These are phyloP conservation scores for Teratosphaeriaceae sp. DNA, from an alignment of 2,329 filamentous ascomycete genomes.

Conservation along the genomic window DNA sequence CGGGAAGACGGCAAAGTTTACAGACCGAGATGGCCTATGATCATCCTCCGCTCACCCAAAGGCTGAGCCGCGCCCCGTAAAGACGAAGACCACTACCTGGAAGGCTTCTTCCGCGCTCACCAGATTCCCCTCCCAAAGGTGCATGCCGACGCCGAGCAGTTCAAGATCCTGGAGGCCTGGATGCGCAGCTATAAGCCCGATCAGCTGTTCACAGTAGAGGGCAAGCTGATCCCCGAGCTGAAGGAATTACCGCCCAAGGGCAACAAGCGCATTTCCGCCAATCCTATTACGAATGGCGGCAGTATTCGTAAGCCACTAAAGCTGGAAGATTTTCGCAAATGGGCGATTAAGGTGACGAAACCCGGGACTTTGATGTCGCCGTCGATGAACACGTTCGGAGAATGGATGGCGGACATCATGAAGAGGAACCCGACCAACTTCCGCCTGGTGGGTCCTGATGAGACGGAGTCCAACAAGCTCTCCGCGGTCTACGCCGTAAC, in stretches of 20 bases:
- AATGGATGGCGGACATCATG: slow-evolving; percentile 62
- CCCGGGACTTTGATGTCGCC: slow-evolving; percentile 45
- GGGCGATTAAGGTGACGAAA: slow-evolving; percentile 56
- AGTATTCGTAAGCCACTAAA: slow-evolving; percentile 58
- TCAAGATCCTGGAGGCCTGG: slow-evolving; percentile 66
- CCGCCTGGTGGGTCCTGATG: slow-evolving; percentile 71
- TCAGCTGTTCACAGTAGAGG: slow-evolving; percentile 59
- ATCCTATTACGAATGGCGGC: slow-evolving; percentile 69
- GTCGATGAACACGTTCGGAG: slow-evolving; percentile 65
- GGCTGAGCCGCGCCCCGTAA: slow-evolving; percentile 73
- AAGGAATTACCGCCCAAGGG: slow-evolving; percentile 59
- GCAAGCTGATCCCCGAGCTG: slow-evolving; percentile 57
- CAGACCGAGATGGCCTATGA: slow-evolving; percentile 71
- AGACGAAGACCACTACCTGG: slow-evolving; percentile 62
- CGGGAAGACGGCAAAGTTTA: slow-evolving; percentile 63
- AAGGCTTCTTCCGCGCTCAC: slow-evolving; percentile 73
- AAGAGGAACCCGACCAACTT: slow-evolving; percentile 60
- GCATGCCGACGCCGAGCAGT: slow-evolving; percentile 53
- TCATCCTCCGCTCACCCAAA: slow-evolving; percentile 69
- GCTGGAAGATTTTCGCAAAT: slow-evolving; percentile 64
- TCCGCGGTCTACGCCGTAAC: slow-evolving; percentile 62
- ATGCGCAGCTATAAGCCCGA: slow-evolving; percentile 72
- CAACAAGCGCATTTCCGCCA: slow-evolving; percentile 66
- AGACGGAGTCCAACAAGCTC: slow-evolving; percentile 77
- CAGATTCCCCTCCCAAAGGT: slow-evolving; percentile 72